A percentile compares a stretch with the other conserved stretches of the same genome.
Evolutionary conservation across 257 asterid species (phyloP).

Genomic region (Solanum microdontum): DNA sequence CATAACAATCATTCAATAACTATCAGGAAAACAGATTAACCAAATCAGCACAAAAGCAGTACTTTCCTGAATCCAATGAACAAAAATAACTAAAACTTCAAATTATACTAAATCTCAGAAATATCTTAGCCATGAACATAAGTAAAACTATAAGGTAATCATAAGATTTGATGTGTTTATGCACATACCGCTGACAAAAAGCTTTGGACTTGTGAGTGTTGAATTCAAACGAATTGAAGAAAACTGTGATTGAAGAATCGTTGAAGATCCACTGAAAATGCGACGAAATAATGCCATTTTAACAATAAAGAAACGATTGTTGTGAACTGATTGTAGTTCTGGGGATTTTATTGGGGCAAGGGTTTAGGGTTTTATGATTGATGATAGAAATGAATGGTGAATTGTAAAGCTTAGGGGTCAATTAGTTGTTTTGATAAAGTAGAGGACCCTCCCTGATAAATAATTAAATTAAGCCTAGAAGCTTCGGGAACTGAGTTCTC

Average conservation of each 20-base stretch:
- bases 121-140: background rate
- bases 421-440: background rate
- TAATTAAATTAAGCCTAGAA: background rate
- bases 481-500: background rate
- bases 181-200: constrained; percentile 69
- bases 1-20: background rate
- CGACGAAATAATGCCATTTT: constrained; percentile 63
- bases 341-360: background rate
- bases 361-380: background rate
- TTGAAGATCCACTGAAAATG: constrained; percentile 24
- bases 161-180: background rate
- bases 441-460: background rate
- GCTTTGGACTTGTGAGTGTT: constrained; percentile 76
- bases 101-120: background rate
- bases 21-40: background rate
- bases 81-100: background rate
- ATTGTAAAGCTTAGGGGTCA: background rate
- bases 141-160: background rate
- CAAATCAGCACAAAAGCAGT: background rate
- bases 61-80: background rate
- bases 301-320: background rate
- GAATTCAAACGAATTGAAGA: constrained; percentile 56
- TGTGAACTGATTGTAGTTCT: background rate
- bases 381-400: background rate
- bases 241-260: constrained; percentile 30